Percentiles rank a stretch among this genome's conserved stretches.
Evolutionary conservation across 23 red algal genomes (phyloP).

Genomic region (Gracilariopsis chorda): DNA sequence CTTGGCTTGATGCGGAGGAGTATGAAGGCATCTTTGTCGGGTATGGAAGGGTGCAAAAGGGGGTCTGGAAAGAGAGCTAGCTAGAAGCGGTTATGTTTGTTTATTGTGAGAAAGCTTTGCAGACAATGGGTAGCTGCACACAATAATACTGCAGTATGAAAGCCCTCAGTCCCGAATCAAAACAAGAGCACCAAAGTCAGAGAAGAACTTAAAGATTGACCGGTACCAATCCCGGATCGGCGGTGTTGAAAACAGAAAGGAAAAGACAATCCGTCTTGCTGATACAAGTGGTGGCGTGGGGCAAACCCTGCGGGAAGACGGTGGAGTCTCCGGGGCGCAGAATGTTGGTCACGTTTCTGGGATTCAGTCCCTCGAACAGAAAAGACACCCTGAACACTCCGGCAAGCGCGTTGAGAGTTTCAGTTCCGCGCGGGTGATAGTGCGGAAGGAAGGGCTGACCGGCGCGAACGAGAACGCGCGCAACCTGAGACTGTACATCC

Average conservation of each 20-base stretch:
- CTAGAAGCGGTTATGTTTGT: no score
- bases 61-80: no score
- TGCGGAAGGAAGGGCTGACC: conserved; percentile 43
- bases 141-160: no score
- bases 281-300: conserved; percentile 52
- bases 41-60: no score
- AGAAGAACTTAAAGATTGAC: not conserved
- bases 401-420: conserved; percentile 36
- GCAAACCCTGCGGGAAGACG: conserved; percentile 66
- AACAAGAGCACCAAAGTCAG: not conserved
- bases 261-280: conserved; percentile 22
- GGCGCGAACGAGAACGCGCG: conserved; percentile 35
- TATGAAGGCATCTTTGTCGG: no score
- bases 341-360: conserved; percentile 20
- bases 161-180: not conserved
- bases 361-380: conserved; percentile 40
- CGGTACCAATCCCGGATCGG: conserved; percentile 62
- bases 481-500: conserved; percentile 54
- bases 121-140: no score
- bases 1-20: no score
- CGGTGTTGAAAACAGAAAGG: conserved; percentile 58
- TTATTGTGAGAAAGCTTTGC: no score
- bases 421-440: conserved; percentile 48
- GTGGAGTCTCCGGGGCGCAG: conserved; percentile 44
- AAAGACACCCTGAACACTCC: conserved; percentile 54